These are phyloP conservation scores for Boehmeria nivea DNA, from an alignment of 306 rosid genomes.

Conservation along the genomic window DNA sequence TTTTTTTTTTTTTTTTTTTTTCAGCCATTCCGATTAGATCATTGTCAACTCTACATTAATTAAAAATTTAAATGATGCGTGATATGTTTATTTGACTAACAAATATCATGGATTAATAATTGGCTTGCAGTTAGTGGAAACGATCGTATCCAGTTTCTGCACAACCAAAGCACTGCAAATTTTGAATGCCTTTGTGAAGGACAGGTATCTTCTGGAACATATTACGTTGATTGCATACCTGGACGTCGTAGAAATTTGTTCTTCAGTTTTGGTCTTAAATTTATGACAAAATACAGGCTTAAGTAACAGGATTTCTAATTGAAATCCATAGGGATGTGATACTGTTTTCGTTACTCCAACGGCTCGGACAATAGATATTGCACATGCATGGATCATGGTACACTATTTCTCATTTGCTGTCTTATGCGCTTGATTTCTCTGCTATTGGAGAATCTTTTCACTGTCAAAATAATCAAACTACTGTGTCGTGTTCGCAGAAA, in stretches of 20 bases:
- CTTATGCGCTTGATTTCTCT: constrained; percentile 19
- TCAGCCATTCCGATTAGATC: not conserved
- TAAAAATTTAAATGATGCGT: constrained; percentile 6
- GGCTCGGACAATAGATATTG: constrained; percentile 91
- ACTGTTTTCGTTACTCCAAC: constrained; percentile 95
- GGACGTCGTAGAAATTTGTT: constrained; percentile 15
- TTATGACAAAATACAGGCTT: constrained; percentile 49
- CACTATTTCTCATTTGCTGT: constrained; percentile 8
- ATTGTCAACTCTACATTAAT: constrained; percentile 5
- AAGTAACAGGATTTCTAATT: constrained; percentile 66
- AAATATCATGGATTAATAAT: constrained; percentile 16
- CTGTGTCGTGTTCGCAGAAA: constrained; percentile 38
- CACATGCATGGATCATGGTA: constrained; percentile 94
- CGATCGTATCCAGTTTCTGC: constrained; percentile 85
- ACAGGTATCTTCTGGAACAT: constrained; percentile 45
- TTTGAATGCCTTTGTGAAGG: constrained; percentile 67
- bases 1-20: not conserved
- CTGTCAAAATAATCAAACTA: no score
- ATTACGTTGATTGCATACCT: constrained; percentile 24
- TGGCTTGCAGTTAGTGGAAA: constrained; percentile 73
- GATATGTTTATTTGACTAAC: constrained; percentile 5
- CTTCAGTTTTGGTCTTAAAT: constrained; percentile 34
- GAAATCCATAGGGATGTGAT: constrained; percentile 89
- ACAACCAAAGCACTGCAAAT: constrained; percentile 91
- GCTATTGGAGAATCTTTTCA: constrained; percentile 11